phyloP scores from a whole-genome alignment of 163 green algal genomes.

The Scenedesmus sp. region DNA sequence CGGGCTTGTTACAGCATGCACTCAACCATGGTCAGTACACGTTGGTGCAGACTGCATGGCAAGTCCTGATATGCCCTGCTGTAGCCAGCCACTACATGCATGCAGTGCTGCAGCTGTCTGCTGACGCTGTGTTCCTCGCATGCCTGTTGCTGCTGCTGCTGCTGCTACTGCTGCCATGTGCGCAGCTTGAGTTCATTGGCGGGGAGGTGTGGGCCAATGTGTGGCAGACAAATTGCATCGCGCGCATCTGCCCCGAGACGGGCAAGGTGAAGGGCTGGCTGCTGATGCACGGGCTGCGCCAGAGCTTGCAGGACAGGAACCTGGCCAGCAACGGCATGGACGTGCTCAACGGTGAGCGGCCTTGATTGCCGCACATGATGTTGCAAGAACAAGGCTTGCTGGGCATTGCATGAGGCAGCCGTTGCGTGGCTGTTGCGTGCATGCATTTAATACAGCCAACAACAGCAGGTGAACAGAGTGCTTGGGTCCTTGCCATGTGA shows the following conservation, averaged over 20 bases:
- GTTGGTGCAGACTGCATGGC: neutral
- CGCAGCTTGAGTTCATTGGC: slow-evolving; percentile 87
- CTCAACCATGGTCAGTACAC: too few relatives aligned
- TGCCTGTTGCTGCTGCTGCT: neutral
- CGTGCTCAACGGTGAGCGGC: slow-evolving; percentile 86
- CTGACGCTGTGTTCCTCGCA: neutral
- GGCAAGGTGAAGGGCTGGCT: slow-evolving; percentile 82
- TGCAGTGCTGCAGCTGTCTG: neutral
- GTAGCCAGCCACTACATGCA: neutral
- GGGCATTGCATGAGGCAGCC: too few relatives aligned
- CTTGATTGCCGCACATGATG: neutral
- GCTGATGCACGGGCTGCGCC: slow-evolving; percentile 70
- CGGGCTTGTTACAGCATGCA: too few relatives aligned
- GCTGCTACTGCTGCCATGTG: neutral
- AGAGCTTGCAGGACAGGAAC: slow-evolving; percentile 48
- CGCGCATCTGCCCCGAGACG: slow-evolving; percentile 74
- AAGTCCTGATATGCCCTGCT: neutral
- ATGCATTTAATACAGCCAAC: too few relatives aligned
- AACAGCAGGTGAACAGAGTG: too few relatives aligned
- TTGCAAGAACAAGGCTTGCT: too few relatives aligned
- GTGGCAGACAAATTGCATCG: slow-evolving; percentile 91
- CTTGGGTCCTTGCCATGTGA: too few relatives aligned
- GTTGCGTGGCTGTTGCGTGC: too few relatives aligned
- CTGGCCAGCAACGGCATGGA: slow-evolving; percentile 64
- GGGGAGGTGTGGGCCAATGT: slow-evolving; percentile 90